These are phyloP conservation scores for Hordeum marinum DNA, from an alignment of 176 grass and related monocot genomes.

Conservation along the genomic window DNA sequence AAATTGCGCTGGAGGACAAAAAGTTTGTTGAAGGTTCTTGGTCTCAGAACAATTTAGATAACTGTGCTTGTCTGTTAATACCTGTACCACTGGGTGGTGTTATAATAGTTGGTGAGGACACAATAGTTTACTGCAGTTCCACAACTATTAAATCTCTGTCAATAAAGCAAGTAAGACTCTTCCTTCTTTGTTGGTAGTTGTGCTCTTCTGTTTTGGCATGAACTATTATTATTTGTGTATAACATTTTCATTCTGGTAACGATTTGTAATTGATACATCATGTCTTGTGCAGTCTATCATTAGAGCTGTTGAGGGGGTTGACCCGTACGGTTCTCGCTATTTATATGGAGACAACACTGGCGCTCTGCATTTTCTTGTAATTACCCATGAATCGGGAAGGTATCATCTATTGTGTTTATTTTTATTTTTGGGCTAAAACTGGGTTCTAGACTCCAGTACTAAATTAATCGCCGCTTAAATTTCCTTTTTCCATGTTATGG, in stretches of 20 bases:
- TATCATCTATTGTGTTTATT: neutral
- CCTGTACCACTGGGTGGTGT: constrained; percentile 69
- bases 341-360: constrained; percentile 55
- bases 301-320: constrained; percentile 57
- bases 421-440: neutral
- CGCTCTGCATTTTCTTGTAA: constrained; percentile 57
- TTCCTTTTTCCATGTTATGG: constrained; percentile 12
- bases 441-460: neutral
- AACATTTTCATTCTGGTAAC: neutral
- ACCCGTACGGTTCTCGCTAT: constrained; percentile 62
- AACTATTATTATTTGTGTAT: neutral
- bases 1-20: constrained; percentile 57
- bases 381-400: constrained; percentile 58
- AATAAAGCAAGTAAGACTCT: constrained; percentile 42
- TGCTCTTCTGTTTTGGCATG: neutral
- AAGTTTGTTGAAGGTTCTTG: constrained; percentile 65
- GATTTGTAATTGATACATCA: neutral
- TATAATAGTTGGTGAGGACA: constrained; percentile 69
- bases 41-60: constrained; percentile 70
- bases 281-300: constrained; percentile 46
- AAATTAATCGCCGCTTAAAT: neutral
- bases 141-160: constrained; percentile 56
- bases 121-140: constrained; percentile 55
- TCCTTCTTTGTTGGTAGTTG: neutral
- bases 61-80: constrained; percentile 54